Evolutionary conservation across 352 stramenopile species (phyloP), one percentile per base, ranked within the genome.

Genomic region (Thalassiosira mediterranea): DNA sequence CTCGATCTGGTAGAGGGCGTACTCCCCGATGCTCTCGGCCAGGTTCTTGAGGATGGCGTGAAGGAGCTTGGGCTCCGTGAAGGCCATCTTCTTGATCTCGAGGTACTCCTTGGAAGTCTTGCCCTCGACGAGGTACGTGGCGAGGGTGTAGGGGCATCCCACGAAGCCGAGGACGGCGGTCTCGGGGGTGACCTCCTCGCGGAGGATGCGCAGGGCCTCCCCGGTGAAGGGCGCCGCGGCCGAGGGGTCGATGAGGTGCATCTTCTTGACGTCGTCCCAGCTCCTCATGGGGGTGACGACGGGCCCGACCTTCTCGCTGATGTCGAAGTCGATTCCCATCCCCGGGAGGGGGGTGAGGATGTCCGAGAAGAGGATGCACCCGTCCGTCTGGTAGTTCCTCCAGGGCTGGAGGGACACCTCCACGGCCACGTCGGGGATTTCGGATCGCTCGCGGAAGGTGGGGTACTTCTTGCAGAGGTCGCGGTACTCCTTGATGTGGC

Each of bases 351-450:
- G 93, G 19, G 93, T 96, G 32, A 96, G 72, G 76, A 96, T 96
- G 80, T 96, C 93, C 54, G 79, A 91, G 70, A 96, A 96, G 0
- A 96, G 72, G 73, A 96, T 96, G 58, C 93, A 94, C 56, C 93
- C 93, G 75, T 96, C 93, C 1, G 90, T 95, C 68, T 93, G 69
- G 71, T 96, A 96, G 58, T 90, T 91, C 60, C 89, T 83, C 83
- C 86, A 96, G 32, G 93, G 93, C 73, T 96, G 93, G n/a, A 96
- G 68, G 5, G 89, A 95, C 31, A 96, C 91, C 82, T 95, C 90
- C 5, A 94, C 91, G 34, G 92, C 93, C 25, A 92, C 84, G 38
- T 94, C 90, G 7, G 92, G 90, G 65, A 94, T 95, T 84, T 96
- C 92, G 38, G 76, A 91, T 17, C 91, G 76, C 67, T 95, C 71